Evolutionary conservation across 805 yeast genomes (phyloP), one percentile per base, ranked within the genome.

Genomic region (Clavispora fructus): DNA sequence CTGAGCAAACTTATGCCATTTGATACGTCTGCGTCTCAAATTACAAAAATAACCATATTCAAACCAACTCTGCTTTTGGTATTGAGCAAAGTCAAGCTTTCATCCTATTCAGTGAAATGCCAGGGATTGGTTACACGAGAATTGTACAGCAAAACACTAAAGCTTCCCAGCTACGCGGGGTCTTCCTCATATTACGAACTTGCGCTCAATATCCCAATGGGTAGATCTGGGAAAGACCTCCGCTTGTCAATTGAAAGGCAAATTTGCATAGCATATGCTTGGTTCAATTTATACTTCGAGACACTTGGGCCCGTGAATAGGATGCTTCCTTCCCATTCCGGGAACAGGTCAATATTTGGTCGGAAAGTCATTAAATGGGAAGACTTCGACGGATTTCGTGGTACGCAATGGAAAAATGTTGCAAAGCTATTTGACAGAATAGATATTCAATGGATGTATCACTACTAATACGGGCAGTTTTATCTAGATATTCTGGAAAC

Each of bases 311-410:
- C 33, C 9, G n/a, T 27, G 31, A 41, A 26, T 4, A 30, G 48
- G 40, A 47, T 50, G 26, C 49, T 46, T n/a, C 48, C 50, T 7
- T 16, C 27, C 30, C 44, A 44, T 13, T 28, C 35, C 16, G 39
- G 42, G 1, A 23, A 11, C 8, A 4, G 16, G 25, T 13, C 35
- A 11, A 17, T 52, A 9, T 42, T 45, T 6, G 16, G 39, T n/a
- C 19, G 28, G 2, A 28, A 16, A 27, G 17, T 13, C 83, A 83
- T 29, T 12, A 25, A 17, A 9, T 64, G 70, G 71, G 67, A 69
- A 2, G 73, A 77, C 0, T 66, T 84, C 54, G 95, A 87, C 62
- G 95, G 95, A 0, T 73, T 72, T 47, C 74, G 75, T 51, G 95
- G 94, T 1, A 73, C 81, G 1, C 56, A 58, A n/a, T 68, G 68